Conservation (phyloP, 2,329 filamentous ascomycete genomes). For the Ceratocystis eucalypticola region DNA sequence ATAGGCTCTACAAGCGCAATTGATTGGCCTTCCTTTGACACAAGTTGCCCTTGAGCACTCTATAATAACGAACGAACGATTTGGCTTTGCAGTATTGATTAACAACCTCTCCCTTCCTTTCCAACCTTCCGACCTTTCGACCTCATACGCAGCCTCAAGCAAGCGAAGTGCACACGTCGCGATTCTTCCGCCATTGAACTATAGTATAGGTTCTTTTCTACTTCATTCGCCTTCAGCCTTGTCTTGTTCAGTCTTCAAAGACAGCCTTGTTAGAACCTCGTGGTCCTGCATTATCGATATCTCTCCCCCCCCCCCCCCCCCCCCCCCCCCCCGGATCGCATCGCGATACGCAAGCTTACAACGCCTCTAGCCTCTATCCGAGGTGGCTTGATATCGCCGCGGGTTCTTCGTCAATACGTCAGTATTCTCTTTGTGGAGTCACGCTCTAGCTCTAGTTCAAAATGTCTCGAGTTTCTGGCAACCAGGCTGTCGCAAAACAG, state of each 20-base stretch:
- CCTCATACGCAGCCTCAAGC: background rate
- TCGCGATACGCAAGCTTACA: background rate
- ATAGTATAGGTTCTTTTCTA: background rate
- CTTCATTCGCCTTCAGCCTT: background rate
- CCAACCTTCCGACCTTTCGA: too few relatives aligned
- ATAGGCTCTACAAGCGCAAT: background rate
- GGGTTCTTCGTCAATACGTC: background rate
- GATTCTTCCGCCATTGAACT: background rate
- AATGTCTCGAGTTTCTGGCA: conserved; percentile 14
- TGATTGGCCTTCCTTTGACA: background rate
- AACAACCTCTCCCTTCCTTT: background rate
- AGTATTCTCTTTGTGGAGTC: background rate
- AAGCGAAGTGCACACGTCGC: background rate
- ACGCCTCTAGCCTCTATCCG: background rate
- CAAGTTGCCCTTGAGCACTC: background rate
- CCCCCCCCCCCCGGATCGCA: background rate
- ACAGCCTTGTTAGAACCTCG: background rate
- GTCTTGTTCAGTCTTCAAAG: background rate
- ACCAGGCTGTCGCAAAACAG: conserved; percentile 12
- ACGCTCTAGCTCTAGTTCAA: background rate
- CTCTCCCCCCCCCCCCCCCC: background rate
- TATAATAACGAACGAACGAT: background rate
- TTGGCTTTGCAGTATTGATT: background rate
- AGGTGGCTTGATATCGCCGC: background rate
- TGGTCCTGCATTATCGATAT: background rate